Base-by-base conservation (phyloP, 75 land plant genomes). In the Cunninghamia lanceolata region DNA sequence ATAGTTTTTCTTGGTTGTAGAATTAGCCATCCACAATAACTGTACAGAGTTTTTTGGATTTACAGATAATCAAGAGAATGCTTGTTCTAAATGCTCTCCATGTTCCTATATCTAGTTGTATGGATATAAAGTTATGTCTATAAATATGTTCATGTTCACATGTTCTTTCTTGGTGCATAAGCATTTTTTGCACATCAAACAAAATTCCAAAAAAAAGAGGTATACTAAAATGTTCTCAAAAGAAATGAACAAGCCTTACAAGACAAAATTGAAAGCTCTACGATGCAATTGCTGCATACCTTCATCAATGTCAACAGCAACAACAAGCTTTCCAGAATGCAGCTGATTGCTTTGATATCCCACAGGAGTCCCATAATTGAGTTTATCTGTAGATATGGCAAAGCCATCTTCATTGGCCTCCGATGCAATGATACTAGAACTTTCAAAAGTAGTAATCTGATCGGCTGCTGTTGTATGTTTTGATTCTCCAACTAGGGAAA, bases 291-390 rank as follows among this genome's bases (percentile, higher is more conserved):
- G 36, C 75, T 71, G 36, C 82, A 43, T 92, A 89, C 93, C 93
- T 91, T 92, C 93, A 84, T 92, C 93, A 25, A 92, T 87, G 80
- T 92, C 93, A 52, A 92, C 93, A 39, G 93, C 93, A 52, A 92
- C 92, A 80, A 87, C 86, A 39, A 92, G 40, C 82, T 87, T 90
- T 66, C 87, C 89, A 38, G 82, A 80, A 10, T 80, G 43, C 84
- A 74, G 42, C 30, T 28, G 43, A n/a, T 15, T 43, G n/a, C 76
- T 47, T 43, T 53, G 71, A 85, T 80, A 87, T 56, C 89, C 77
- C 32, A 84, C 17, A 45, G 78, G 79, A 9, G 46, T 35, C 47
- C 78, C 78, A 81, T 47, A 15, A 42, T 14, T 45, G 13, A 80
- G n/a, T 16, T 34, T 28, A n/a, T 40, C 82, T 42, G 7, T 80